These are phyloP conservation scores for Piper betle DNA, from an alignment of 164 flowering plant species.

Conservation along the genomic window DNA sequence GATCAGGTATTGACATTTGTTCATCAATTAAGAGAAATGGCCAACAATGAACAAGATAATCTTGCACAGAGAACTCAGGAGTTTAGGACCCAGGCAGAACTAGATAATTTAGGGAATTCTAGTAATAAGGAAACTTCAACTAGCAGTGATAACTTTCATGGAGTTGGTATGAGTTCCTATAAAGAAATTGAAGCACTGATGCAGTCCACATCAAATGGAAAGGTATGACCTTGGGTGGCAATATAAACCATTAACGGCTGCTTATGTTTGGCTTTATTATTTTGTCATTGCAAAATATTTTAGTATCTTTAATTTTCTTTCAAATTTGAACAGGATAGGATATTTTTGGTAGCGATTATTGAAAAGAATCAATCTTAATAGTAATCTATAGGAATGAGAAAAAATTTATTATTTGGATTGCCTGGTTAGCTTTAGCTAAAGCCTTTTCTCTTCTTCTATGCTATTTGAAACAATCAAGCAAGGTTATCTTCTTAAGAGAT, in stretches of 20 bases:
- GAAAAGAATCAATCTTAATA: too few relatives aligned
- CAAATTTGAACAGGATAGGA: too few relatives aligned
- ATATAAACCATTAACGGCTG: too few relatives aligned
- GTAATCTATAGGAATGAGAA: too few relatives aligned
- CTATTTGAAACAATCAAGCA: slow-evolving; percentile 68
- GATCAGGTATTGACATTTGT: slow-evolving; percentile 77
- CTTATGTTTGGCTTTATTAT: too few relatives aligned
- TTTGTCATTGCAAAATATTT: too few relatives aligned
- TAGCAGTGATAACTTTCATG: slow-evolving; percentile 30
- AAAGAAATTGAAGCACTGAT: slow-evolving; percentile 58
- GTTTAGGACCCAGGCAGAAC: slow-evolving; percentile 72
- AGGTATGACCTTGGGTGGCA: slow-evolving; percentile 27
- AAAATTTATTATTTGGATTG: too few relatives aligned
- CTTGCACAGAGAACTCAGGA: slow-evolving; percentile 86
- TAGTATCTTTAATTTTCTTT: too few relatives aligned
- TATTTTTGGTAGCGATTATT: too few relatives aligned
- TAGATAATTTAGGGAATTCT: slow-evolving; percentile 40
- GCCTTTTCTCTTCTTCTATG: not conserved
- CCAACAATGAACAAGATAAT: slow-evolving; percentile 61
- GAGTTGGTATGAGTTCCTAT: slow-evolving; percentile 35
- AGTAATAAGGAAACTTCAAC: slow-evolving; percentile 32
- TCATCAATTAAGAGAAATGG: slow-evolving; percentile 80
- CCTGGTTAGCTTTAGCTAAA: too few relatives aligned
- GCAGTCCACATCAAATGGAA: slow-evolving; percentile 52
- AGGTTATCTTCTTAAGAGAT: too few relatives aligned